phyloP scores from a whole-genome alignment of 1,139 yeast genomes.

The Candida sp. region DNA sequence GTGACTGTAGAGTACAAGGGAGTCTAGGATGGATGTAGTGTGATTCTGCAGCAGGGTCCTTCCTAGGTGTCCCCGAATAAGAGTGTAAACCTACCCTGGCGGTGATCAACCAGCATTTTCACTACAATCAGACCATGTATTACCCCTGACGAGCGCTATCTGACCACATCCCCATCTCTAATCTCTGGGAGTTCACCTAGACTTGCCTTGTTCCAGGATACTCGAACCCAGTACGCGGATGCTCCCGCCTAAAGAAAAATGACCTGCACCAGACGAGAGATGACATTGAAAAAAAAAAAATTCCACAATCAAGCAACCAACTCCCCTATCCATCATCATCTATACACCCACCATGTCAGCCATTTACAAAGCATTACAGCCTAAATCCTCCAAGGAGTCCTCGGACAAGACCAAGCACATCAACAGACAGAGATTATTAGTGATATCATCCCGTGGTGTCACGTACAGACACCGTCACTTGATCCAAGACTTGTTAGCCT shows the following conservation, averaged over 20 bases:
- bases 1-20: not conserved
- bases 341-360: constrained; percentile 52
- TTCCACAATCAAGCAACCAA: not conserved
- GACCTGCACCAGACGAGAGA: constrained; percentile 4
- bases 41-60: too few species aligned
- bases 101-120: too few species aligned
- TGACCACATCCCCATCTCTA: too few species aligned
- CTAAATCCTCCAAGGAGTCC: constrained; percentile 45
- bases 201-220: not conserved
- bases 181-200: too few species aligned
- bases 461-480: constrained; percentile 96
- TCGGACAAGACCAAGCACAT: constrained; percentile 58
- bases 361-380: constrained; percentile 70
- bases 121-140: too few species aligned
- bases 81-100: too few species aligned
- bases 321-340: not conserved
- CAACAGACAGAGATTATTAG: constrained; percentile 81
- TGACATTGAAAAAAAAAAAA: constrained; percentile 8
- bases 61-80: too few species aligned
- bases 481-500: constrained; percentile 75
- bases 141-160: too few species aligned
- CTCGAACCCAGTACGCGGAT: not conserved
- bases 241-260: not conserved
- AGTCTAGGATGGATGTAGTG: not conserved
- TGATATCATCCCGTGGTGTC: constrained; percentile 94